A percentile compares a stretch with the other conserved stretches of the same genome.
phyloP scores from a whole-genome alignment of 805 yeast species.

The Yarrowia sp. region DNA sequence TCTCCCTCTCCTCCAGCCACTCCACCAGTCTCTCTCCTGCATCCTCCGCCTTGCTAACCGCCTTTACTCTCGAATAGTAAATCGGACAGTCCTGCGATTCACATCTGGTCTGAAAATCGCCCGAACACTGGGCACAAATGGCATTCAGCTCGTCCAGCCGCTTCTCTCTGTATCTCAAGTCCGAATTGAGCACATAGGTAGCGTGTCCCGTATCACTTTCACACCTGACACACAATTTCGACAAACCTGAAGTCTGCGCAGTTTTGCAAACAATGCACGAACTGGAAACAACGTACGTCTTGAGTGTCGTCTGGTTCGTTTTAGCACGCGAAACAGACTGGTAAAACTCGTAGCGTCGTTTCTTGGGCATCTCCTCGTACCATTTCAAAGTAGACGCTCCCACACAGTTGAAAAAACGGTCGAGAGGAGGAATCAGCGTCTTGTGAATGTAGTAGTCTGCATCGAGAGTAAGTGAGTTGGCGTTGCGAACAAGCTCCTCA shows the following conservation, averaged over 20 bases:
- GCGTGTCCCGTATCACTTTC: slow-evolving; percentile 26
- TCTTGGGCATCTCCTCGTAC: slow-evolving; percentile 66
- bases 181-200: slow-evolving; percentile 27
- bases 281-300: background rate
- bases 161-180: slow-evolving; percentile 28
- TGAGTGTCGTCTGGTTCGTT: slow-evolving; percentile 25
- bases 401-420: slow-evolving; percentile 71
- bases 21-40: background rate
- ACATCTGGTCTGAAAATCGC: slow-evolving; percentile 43
- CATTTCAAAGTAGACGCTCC: slow-evolving; percentile 79
- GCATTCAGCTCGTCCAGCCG: slow-evolving; percentile 29
- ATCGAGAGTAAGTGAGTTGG: slow-evolving; percentile 53
- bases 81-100: slow-evolving; percentile 62
- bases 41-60: slow-evolving; percentile 35
- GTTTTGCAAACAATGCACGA: background rate
- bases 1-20: background rate
- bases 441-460: slow-evolving; percentile 80
- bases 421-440: slow-evolving; percentile 85
- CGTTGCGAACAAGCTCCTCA: slow-evolving; percentile 54
- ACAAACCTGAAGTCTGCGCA: slow-evolving; percentile 8
- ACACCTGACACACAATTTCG: slow-evolving; percentile 27
- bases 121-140: slow-evolving; percentile 38
- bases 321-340: background rate
- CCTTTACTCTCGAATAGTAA: slow-evolving; percentile 52
- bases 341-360: slow-evolving; percentile 27